phyloP scores from a whole-genome alignment of 257 asterid species.

The Fraxinus cuspidata region DNA sequence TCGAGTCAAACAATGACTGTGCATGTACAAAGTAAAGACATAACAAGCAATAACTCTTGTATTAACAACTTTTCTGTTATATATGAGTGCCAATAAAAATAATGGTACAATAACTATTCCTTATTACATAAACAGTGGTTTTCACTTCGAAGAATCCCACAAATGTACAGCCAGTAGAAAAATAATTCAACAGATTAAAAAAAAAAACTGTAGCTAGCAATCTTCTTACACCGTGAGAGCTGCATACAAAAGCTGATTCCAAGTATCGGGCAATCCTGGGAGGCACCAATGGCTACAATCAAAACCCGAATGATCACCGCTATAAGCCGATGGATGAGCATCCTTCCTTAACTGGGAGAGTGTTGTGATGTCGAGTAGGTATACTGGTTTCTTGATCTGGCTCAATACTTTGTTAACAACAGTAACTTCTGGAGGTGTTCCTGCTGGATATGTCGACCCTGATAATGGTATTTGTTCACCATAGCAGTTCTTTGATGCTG shows the following conservation, averaged over 20 bases:
- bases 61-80: background rate
- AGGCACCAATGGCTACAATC: slow-evolving; percentile 72
- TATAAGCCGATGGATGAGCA: slow-evolving; percentile 57
- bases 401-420: slow-evolving; percentile 40
- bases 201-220: background rate
- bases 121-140: background rate
- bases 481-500: slow-evolving; percentile 28
- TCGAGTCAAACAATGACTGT: no score
- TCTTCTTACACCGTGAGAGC: slow-evolving; percentile 22
- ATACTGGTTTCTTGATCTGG: slow-evolving; percentile 37
- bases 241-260: slow-evolving; percentile 68
- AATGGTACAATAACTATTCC: background rate
- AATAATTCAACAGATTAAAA: background rate
- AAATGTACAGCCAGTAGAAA: background rate
- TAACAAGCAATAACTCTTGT: no score
- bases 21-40: no score
- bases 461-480: slow-evolving; percentile 27
- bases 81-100: background rate
- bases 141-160: background rate
- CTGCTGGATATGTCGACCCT: slow-evolving; percentile 42
- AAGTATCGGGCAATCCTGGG: slow-evolving; percentile 70
- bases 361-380: slow-evolving; percentile 54
- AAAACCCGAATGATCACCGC: slow-evolving; percentile 29
- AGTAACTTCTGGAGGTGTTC: slow-evolving; percentile 24
- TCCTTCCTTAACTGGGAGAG: slow-evolving; percentile 53